Evolutionary conservation across 176 grass and related monocot species (phyloP).

Genomic region (Bolboschoenus planiculmis): DNA sequence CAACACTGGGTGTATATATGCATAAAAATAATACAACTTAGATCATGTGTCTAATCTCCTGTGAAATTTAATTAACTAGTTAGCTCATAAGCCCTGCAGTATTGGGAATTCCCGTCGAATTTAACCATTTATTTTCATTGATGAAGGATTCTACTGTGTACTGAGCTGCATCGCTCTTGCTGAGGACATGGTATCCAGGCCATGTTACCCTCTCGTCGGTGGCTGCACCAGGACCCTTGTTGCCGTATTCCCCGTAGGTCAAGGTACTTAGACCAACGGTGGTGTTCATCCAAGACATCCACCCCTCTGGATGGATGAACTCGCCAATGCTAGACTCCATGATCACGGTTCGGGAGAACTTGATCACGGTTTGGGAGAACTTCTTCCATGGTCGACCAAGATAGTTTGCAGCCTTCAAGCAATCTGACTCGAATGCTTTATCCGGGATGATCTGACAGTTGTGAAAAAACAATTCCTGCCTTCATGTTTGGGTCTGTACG

Average conservation of each 20-base stretch:
- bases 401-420: constrained; percentile 52
- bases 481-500: constrained; percentile 62
- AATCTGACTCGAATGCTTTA: constrained; percentile 41
- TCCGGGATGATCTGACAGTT: constrained; percentile 62
- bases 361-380: constrained; percentile 48
- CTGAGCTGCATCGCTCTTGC: constrained; percentile 30
- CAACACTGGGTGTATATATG: no score
- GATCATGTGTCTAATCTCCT: background rate
- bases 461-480: constrained; percentile 72
- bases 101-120: constrained; percentile 39
- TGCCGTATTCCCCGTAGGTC: constrained; percentile 68
- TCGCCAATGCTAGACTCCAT: constrained; percentile 58
- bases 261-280: constrained; percentile 47
- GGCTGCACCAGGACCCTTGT: constrained; percentile 55
- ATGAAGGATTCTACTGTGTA: constrained; percentile 52
- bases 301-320: constrained; percentile 58
- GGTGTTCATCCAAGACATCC: constrained; percentile 44
- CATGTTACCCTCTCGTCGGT: constrained; percentile 62
- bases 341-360: no score
- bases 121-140: constrained; percentile 41
- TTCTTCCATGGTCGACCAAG: constrained; percentile 69
- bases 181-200: constrained; percentile 51
- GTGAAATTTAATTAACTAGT: background rate
- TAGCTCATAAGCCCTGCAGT: constrained; percentile 46
- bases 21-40: background rate